Conservation (phyloP, 2,329 filamentous ascomycete species). For the Pseudodiploospora longispora region DNA sequence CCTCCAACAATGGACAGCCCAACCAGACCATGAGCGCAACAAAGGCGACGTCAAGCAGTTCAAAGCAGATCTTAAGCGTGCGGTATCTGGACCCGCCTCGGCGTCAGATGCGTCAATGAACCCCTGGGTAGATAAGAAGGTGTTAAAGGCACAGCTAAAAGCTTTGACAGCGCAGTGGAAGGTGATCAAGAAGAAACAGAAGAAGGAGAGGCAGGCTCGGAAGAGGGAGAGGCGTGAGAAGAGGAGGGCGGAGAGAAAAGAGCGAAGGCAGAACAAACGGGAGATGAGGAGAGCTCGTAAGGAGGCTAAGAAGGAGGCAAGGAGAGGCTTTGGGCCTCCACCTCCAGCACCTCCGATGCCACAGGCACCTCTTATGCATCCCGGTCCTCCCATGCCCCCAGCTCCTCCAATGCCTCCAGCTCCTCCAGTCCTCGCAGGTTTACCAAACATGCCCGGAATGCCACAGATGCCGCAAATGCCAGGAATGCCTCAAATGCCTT, state of each 20-base stretch:
- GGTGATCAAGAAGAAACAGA: constrained; percentile 21
- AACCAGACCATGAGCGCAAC: constrained; percentile 42
- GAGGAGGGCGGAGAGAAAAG: constrained; percentile 24
- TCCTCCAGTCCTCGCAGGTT: not conserved
- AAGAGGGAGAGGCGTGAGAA: constrained; percentile 21
- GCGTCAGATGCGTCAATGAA: constrained; percentile 18
- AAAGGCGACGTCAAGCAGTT: constrained; percentile 34
- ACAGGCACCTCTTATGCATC: not conserved
- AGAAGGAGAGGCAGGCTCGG: constrained; percentile 21
- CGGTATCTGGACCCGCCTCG: too few relatives aligned
- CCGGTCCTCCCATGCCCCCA: constrained; percentile 1
- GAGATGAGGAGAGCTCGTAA: constrained; percentile 22
- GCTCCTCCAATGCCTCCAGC: not conserved
- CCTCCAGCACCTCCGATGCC: constrained; percentile 5
- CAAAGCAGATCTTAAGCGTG: constrained; percentile 34
- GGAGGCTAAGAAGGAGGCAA: constrained; percentile 19
- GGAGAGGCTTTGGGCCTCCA: constrained; percentile 2
- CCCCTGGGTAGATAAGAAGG: constrained; percentile 18
- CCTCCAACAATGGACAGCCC: constrained; percentile 40
- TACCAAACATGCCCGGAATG: too few relatives aligned
- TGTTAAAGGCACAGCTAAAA: constrained; percentile 36
- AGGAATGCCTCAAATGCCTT: not conserved
- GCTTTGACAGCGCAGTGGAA: constrained; percentile 36
- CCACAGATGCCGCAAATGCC: too few relatives aligned
- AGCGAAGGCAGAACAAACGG: constrained; percentile 21